Base-by-base conservation (phyloP, 208 protist genomes). In the Spongospora subterranea region DNA sequence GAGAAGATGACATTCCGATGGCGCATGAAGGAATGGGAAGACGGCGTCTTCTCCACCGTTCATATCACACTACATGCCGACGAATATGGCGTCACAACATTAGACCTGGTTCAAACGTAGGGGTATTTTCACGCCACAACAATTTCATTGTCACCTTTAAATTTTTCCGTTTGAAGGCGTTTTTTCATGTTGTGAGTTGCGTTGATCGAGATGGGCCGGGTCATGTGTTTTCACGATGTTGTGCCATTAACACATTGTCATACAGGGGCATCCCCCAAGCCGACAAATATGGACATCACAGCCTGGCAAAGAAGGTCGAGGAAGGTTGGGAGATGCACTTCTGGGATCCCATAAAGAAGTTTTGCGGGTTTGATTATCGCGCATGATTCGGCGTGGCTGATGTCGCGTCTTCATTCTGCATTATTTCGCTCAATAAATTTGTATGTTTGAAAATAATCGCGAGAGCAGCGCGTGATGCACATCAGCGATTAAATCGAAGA, bases 11-110 rank as follows among this genome's bases (percentile, higher is more conserved):
- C 11, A n/a, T 82, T 82, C n/a, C n/a, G 11, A 20, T 82, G 71
- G 71, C 6, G 71, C 17, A 82, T 82, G 71, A 82, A 82, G n/a
- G 71, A 82, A 82, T 82, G 71, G 71, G 71, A 82, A n/a, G 71
- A 82, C 40, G 71, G 40, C 40, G n/a, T 82, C 35, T 43, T 82
- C n/a, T 82, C 71, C 13, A 35, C 6, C n/a, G 71, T 82, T 43
- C 17, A 39, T 43, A 82, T 82, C n/a, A 35, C 6, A n/a, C 40
- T 82, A 35, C n/a, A 82, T 35, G 6, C 71, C 35, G 71, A 82
- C 35, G 71, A 82, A 43, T 82, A 82, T 35, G 71, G 71, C n/a
- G 71, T 82, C 71, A 82, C 71, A 6, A 82, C 71, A 40, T n/a
- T 82, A n/a, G 35, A 82, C 11, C 71, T 82, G 6, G 11, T 40